These are phyloP conservation scores for Macrolepiota fuliginosa DNA, from an alignment of 768 basidiomycete species.

Conservation along the genomic window DNA sequence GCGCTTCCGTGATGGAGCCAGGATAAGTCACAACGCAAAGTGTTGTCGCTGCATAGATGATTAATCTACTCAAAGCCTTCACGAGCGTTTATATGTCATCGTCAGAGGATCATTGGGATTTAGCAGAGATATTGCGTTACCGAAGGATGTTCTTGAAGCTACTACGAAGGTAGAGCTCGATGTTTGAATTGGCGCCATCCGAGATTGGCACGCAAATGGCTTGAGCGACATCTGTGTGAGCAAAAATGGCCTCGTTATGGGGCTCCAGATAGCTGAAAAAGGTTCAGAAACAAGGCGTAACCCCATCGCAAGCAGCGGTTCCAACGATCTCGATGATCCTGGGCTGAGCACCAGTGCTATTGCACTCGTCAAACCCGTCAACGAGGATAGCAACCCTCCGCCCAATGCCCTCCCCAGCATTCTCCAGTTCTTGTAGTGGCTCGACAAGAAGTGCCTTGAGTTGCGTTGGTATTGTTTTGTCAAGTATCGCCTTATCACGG, in stretches of 20 bases:
- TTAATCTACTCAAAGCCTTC: not conserved
- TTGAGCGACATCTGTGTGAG: too few relatives aligned
- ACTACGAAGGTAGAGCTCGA: too few relatives aligned
- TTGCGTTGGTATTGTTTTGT: not conserved
- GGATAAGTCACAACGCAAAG: not conserved
- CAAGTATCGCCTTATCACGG: not conserved
- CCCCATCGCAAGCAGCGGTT: not conserved
- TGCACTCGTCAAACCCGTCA: slow-evolving; percentile 2
- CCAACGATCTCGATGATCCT: not conserved
- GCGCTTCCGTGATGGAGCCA: not conserved
- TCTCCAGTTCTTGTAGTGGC: not conserved
- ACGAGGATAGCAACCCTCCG: not conserved
- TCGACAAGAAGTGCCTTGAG: not conserved
- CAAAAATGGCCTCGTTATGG: not conserved
- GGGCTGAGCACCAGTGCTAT: not conserved
- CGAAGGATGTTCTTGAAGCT: not conserved
- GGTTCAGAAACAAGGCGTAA: not conserved
- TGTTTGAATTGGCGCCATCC: too few relatives aligned
- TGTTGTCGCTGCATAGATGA: not conserved
- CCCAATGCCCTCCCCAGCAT: not conserved
- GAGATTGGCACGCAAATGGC: too few relatives aligned
- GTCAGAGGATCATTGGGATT: not conserved
- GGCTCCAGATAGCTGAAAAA: not conserved
- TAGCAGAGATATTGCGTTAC: not conserved
- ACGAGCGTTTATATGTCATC: not conserved